Percentiles rank a stretch among this genome's conserved stretches.
phyloP scores from a whole-genome alignment of 768 basidiomycete genomes.

The Auriscalpium vulgare region DNA sequence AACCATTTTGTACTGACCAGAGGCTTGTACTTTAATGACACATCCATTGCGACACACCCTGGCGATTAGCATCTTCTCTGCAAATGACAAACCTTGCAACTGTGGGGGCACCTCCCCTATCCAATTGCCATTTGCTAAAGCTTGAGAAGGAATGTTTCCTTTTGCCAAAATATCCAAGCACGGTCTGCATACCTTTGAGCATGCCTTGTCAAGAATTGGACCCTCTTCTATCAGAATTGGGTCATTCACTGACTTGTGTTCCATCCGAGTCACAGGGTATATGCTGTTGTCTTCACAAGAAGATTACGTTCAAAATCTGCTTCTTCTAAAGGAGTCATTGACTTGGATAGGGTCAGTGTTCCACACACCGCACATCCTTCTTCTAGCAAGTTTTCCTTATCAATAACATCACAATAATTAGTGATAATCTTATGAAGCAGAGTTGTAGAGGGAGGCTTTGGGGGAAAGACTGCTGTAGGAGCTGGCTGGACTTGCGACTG shows the following conservation, averaged over 20 bases:
- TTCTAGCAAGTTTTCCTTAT: neutral
- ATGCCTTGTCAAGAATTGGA: neutral
- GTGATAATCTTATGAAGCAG: neutral
- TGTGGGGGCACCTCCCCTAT: no score
- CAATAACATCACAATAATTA: neutral
- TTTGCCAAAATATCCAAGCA: neutral
- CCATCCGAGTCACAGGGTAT: neutral
- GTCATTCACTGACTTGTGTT: neutral
- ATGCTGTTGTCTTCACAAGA: neutral
- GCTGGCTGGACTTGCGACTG: neutral
- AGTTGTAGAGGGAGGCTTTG: neutral
- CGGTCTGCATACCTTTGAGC: neutral
- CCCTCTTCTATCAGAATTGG: neutral
- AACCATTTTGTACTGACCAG: constrained; percentile 22
- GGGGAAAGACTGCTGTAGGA: neutral
- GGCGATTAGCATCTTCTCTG: constrained; percentile 1
- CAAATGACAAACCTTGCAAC: no score
- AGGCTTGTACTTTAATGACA: constrained; percentile 8
- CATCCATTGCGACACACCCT: constrained; percentile 11
- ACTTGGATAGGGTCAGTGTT: no score
- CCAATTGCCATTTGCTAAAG: no score
- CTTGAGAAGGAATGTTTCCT: neutral
- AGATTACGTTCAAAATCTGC: neutral
- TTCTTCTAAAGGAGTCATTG: neutral
- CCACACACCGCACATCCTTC: no score